Percentiles rank a stretch among this genome's conserved stretches.
Evolutionary conservation across 1,284 basidiomycete genomes (phyloP).

Genomic region (Athelia psychrophila): DNA sequence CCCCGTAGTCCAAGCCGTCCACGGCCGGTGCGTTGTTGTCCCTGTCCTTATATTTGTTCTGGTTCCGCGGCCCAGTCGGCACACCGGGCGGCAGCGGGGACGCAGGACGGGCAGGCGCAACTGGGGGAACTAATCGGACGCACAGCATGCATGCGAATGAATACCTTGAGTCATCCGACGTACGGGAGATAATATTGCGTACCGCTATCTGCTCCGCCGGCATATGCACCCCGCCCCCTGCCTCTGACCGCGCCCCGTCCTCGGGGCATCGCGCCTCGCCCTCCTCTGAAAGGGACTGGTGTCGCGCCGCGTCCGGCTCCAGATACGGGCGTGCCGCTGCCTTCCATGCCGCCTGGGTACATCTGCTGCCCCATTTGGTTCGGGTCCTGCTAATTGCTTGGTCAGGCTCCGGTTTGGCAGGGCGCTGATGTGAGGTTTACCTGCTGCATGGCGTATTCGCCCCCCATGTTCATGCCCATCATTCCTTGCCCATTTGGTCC

Average conservation of each 20-base stretch:
- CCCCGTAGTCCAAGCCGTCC: constrained; percentile 82
- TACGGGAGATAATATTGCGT: constrained; percentile 21
- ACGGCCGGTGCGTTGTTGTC: constrained; percentile 76
- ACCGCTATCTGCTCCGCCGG: constrained; percentile 40
- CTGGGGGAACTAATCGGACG: constrained; percentile 30
- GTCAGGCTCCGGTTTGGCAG: background rate
- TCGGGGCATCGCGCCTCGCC: constrained; percentile 35
- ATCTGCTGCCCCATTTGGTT: constrained; percentile 44
- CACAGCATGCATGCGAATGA: background rate
- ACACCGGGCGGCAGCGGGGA: constrained; percentile 81
- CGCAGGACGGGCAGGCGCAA: constrained; percentile 65
- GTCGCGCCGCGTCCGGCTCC: constrained; percentile 10
- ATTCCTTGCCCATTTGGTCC: constrained; percentile 35
- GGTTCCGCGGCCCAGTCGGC: constrained; percentile 81
- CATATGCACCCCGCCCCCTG: constrained; percentile 42
- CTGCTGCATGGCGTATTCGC: constrained; percentile 63
- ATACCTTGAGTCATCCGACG: background rate
- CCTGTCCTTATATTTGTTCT: constrained; percentile 85
- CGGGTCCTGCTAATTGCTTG: constrained; percentile 23
- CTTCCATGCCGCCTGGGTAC: constrained; percentile 48
- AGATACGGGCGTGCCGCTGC: constrained; percentile 39
- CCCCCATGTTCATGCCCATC: constrained; percentile 54
- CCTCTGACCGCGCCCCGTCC: constrained; percentile 44
- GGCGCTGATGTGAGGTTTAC: background rate
- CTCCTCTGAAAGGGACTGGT: constrained; percentile 26